phyloP scores from a whole-genome alignment of 2,329 filamentous ascomycete genomes.

The Exserohilum turcica region DNA sequence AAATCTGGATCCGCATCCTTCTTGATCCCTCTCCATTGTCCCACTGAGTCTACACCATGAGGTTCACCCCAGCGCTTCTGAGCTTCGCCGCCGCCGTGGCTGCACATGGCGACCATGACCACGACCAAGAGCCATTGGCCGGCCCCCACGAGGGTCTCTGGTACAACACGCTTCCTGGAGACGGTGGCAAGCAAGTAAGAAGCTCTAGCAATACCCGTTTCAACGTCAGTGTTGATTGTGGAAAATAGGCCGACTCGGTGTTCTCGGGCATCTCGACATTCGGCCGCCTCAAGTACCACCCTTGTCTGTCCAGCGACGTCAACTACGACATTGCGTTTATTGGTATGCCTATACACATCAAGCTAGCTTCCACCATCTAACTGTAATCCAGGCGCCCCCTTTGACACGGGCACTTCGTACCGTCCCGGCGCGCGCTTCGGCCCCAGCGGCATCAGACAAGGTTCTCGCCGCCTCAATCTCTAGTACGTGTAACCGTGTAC shows the following conservation, averaged over 20 bases:
- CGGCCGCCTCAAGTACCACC: conserved; percentile 76
- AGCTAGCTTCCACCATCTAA: conserved; percentile 11
- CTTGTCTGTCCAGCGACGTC: conserved; percentile 73
- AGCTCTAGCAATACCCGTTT: neutral
- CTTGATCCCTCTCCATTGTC: conserved; percentile 1
- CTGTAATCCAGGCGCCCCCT: conserved; percentile 70
- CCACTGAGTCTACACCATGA: conserved; percentile 29
- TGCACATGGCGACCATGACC: conserved; percentile 64
- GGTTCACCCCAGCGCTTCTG: conserved; percentile 31
- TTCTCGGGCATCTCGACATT: conserved; percentile 90
- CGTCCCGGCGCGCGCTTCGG: conserved; percentile 83
- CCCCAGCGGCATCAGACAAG: conserved; percentile 82
- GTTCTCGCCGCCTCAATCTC: conserved; percentile 81
- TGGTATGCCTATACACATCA: conserved; percentile 53
- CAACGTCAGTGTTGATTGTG: conserved; percentile 20
- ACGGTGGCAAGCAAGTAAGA: conserved; percentile 78
- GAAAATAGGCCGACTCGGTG: conserved; percentile 74
- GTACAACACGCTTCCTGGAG: conserved; percentile 83
- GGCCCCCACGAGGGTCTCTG: conserved; percentile 77
- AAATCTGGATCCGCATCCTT: neutral
- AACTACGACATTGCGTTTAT: conserved; percentile 87
- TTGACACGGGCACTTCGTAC: conserved; percentile 86
- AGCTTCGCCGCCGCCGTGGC: conserved; percentile 57
- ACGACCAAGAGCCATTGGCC: conserved; percentile 63
- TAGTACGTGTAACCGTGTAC: conserved; percentile 65